Evolutionary conservation across 495 filamentous ascomycete species (phyloP).

Genomic region (Xylaria grammica): DNA sequence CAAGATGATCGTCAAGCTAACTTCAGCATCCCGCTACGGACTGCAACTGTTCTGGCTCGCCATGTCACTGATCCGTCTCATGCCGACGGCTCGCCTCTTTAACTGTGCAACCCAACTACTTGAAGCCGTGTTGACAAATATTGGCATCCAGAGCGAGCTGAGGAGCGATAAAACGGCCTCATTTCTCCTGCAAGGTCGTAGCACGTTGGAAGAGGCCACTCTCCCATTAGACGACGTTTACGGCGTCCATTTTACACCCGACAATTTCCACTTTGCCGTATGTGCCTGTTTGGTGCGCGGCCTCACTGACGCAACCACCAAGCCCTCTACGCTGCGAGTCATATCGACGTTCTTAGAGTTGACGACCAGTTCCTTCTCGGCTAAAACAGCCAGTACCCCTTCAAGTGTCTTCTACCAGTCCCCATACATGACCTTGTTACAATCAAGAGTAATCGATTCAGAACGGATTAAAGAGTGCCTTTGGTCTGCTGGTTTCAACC

Average conservation of each 20-base stretch:
- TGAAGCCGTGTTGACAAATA: conserved; percentile 65
- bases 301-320: conserved; percentile 63
- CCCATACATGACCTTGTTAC: conserved; percentile 58
- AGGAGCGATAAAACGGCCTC: conserved; percentile 61
- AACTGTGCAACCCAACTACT: conserved; percentile 66
- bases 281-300: conserved; percentile 65
- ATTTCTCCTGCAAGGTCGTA: conserved; percentile 61
- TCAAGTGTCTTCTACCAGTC: conserved; percentile 45
- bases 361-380: conserved; percentile 45
- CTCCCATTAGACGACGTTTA: conserved; percentile 64
- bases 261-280: conserved; percentile 68
- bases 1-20: conserved; percentile 72
- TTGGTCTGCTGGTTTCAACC: conserved; percentile 56
- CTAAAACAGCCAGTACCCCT: conserved; percentile 26
- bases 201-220: conserved; percentile 62
- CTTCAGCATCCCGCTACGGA: conserved; percentile 65
- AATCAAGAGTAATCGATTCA: conserved; percentile 48
- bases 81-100: conserved; percentile 59
- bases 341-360: conserved; percentile 65
- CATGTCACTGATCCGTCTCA: conserved; percentile 65
- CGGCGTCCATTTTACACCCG: conserved; percentile 64
- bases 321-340: conserved; percentile 57
- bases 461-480: conserved; percentile 58
- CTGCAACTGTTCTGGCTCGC: conserved; percentile 73
- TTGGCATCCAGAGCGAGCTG: conserved; percentile 60